phyloP scores from a whole-genome alignment of 1,284 basidiomycete genomes.

The Ustilago shanxiensis region DNA sequence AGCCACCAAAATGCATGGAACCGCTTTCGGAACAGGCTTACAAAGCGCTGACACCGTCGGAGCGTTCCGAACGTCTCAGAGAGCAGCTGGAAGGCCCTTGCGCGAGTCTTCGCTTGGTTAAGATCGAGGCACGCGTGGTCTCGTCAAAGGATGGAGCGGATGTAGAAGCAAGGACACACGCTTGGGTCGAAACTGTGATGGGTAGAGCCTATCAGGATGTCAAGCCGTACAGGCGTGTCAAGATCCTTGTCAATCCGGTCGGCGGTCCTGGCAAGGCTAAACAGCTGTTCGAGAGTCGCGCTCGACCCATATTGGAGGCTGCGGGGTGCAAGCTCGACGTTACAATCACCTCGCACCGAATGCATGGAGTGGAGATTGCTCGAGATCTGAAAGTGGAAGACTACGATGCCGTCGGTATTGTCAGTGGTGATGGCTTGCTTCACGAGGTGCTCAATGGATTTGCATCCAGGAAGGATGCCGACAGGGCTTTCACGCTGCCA shows the following conservation, averaged over 20 bases:
- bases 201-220: constrained; percentile 40
- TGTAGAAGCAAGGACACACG: constrained; percentile 26
- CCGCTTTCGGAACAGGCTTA: constrained; percentile 26
- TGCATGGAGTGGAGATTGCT: constrained; percentile 82
- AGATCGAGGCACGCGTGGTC: constrained; percentile 58
- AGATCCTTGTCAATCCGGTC: constrained; percentile 85
- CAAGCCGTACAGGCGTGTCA: constrained; percentile 52
- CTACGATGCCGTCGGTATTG: constrained; percentile 79
- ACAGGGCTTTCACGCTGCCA: constrained; percentile 80
- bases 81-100: constrained; percentile 59
- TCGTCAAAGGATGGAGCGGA: constrained; percentile 16
- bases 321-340: constrained; percentile 80
- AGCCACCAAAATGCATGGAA: constrained; percentile 34
- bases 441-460: constrained; percentile 96
- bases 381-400: constrained; percentile 75
- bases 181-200: constrained; percentile 53
- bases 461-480: constrained; percentile 79
- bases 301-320: constrained; percentile 83
- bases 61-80: constrained; percentile 28
- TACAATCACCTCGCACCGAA: constrained; percentile 73
- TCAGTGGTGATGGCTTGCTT: constrained; percentile 90
- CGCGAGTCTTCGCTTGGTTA: constrained; percentile 56
- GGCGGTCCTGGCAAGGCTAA: constrained; percentile 85
- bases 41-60: constrained; percentile 16
- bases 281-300: constrained; percentile 76